A percentile compares a stretch with the other conserved stretches of the same genome.
These are phyloP conservation scores for Allium cepa DNA, from an alignment of 106 monocot species.

Conservation along the genomic window DNA sequence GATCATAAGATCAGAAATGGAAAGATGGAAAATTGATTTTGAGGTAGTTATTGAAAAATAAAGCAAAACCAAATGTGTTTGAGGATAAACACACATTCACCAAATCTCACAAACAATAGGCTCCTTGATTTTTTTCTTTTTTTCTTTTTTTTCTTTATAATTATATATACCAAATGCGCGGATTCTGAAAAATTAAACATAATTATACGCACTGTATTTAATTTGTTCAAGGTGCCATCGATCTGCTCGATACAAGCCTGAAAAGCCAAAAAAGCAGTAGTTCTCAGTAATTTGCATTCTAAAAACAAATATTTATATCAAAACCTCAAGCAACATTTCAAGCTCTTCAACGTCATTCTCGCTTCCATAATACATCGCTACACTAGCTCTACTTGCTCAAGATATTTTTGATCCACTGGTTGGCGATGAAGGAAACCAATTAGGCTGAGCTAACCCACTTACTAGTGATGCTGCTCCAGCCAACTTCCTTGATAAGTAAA, in stretches of 20 bases:
- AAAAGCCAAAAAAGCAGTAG: neutral
- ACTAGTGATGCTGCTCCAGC: constrained; percentile 52
- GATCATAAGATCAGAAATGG: too few relatives aligned
- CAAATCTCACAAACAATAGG: too few relatives aligned
- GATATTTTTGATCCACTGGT: constrained; percentile 71
- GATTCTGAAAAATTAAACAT: too few relatives aligned
- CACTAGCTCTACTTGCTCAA: constrained; percentile 34
- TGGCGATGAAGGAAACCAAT: constrained; percentile 55
- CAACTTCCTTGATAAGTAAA: constrained; percentile 76
- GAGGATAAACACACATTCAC: neutral
- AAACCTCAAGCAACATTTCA: constrained; percentile 85
- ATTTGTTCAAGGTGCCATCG: constrained; percentile 89
- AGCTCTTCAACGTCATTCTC: too few relatives aligned
- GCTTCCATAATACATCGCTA: constrained; percentile 52
- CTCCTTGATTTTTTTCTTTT: too few relatives aligned
- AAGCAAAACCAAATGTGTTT: neutral
- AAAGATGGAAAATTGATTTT: too few relatives aligned
- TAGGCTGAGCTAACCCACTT: constrained; percentile 49
- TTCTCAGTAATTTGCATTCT: neutral
- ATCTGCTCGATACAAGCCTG: constrained; percentile 96
- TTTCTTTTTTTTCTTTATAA: too few relatives aligned
- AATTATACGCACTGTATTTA: constrained; percentile 50
- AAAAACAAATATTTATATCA: too few relatives aligned
- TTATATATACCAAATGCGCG: too few relatives aligned
- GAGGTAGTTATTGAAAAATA: neutral